A percentile compares a stretch with the other conserved stretches of the same genome.
Evolutionary conservation across 208 protist species (phyloP).

Genomic region (Leishmania tropica): DNA sequence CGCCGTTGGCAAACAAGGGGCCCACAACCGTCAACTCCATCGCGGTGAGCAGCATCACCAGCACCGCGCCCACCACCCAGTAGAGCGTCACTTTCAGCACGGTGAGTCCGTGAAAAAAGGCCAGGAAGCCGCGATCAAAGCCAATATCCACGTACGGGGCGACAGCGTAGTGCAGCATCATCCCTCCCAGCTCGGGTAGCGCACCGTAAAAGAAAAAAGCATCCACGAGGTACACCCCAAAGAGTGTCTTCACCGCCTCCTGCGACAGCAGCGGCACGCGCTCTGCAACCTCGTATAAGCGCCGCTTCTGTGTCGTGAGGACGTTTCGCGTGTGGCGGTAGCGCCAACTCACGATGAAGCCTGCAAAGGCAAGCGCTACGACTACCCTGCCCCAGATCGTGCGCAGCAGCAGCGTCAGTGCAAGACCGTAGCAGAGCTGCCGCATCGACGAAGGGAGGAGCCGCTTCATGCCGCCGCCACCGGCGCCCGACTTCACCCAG

Average conservation of each 20-base stretch:
- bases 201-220: constrained; percentile 55
- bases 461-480: constrained; percentile 6
- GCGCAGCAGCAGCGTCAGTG: constrained; percentile 31
- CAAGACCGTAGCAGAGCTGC: constrained; percentile 20
- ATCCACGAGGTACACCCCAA: constrained; percentile 55
- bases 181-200: constrained; percentile 49
- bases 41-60: constrained; percentile 52
- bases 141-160: constrained; percentile 58
- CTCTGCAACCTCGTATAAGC: constrained; percentile 58
- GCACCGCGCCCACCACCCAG: constrained; percentile 56
- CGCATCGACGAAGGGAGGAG: background rate
- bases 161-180: constrained; percentile 59
- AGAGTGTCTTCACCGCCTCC: constrained; percentile 45
- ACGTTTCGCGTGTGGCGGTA: constrained; percentile 33
- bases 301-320: constrained; percentile 34
- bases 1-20: constrained; percentile 77
- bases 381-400: constrained; percentile 24
- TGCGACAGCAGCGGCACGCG: constrained; percentile 38
- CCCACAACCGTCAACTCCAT: constrained; percentile 56
- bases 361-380: constrained; percentile 12
- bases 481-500: constrained; percentile 8
- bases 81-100: constrained; percentile 54
- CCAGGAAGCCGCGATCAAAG: constrained; percentile 28
- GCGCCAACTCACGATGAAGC: constrained; percentile 34
- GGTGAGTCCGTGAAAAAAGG: constrained; percentile 38